Percentiles rank a stretch among this genome's conserved stretches.
These are phyloP conservation scores for Neonectria neomacrospora DNA, from an alignment of 2,329 filamentous ascomycete species.

Conservation along the genomic window DNA sequence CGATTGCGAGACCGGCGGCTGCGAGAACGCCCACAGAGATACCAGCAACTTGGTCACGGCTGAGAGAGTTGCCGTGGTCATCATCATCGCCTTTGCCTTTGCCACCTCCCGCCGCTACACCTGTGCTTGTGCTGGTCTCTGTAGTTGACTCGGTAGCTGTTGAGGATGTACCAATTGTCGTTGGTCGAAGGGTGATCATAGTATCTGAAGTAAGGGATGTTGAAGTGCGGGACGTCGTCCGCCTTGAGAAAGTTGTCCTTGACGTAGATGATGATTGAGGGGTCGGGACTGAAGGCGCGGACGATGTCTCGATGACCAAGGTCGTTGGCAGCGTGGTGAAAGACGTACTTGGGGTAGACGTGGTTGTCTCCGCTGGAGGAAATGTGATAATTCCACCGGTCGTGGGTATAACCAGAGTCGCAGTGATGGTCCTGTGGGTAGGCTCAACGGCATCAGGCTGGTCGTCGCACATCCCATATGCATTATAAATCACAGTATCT, in stretches of 20 bases:
- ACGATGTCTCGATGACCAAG: slow-evolving; percentile 44
- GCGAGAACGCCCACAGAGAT: slow-evolving; percentile 67
- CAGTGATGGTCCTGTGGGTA: slow-evolving; percentile 68
- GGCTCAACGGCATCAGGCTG: slow-evolving; percentile 62
- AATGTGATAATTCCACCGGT: slow-evolving; percentile 46
- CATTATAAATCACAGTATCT: slow-evolving; percentile 58
- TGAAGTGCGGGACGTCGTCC: slow-evolving; percentile 3
- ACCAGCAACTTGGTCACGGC: slow-evolving; percentile 63
- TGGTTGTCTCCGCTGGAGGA: slow-evolving; percentile 35
- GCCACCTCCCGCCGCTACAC: slow-evolving; percentile 25
- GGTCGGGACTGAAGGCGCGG: slow-evolving; percentile 32
- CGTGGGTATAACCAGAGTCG: slow-evolving; percentile 60
- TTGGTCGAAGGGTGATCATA: slow-evolving; percentile 10
- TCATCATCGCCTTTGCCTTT: slow-evolving; percentile 28
- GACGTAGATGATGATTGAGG: slow-evolving; percentile 5
- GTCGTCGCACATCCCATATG: slow-evolving; percentile 68
- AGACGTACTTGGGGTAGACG: slow-evolving; percentile 22
- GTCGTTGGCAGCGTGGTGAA: slow-evolving; percentile 43
- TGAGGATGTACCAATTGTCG: slow-evolving; percentile 21
- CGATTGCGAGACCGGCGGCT: slow-evolving; percentile 59
- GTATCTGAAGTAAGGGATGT: slow-evolving; percentile 3
- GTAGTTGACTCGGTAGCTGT: slow-evolving; percentile 29
- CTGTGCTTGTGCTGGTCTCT: slow-evolving; percentile 31
- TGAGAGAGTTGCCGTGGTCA: slow-evolving; percentile 39
- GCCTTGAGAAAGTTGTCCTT: slow-evolving; percentile 1